phyloP scores from a whole-genome alignment of 2,329 filamentous ascomycete genomes.

The Ceratocystis cacaofunesta region DNA sequence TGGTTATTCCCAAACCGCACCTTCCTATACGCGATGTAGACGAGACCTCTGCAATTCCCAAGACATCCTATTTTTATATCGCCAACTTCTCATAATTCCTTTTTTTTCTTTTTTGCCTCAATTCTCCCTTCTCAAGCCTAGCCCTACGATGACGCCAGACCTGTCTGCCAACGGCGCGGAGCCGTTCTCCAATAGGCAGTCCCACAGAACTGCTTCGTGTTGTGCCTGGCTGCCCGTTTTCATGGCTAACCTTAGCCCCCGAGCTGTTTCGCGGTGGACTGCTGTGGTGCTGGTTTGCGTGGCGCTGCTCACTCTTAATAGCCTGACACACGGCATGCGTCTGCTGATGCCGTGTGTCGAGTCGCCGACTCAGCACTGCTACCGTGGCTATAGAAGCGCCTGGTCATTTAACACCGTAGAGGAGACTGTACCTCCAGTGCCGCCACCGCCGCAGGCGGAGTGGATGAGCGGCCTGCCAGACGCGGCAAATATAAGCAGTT shows the following conservation, averaged over 20 bases:
- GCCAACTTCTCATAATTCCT: background rate
- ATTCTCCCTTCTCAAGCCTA: background rate
- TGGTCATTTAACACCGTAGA: constrained; percentile 31
- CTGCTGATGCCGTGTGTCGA: constrained; percentile 20
- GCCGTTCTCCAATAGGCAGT: background rate
- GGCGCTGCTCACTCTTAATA: constrained; percentile 17
- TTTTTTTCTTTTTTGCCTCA: background rate
- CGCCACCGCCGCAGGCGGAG: constrained; percentile 19
- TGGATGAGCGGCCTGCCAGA: constrained; percentile 35
- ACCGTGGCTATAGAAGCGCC: constrained; percentile 24
- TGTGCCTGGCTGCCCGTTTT: background rate
- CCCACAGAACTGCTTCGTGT: background rate
- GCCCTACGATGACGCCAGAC: background rate
- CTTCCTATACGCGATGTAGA: background rate
- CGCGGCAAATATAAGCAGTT: constrained; percentile 27
- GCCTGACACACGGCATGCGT: constrained; percentile 21
- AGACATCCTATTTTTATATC: background rate
- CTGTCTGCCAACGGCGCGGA: background rate
- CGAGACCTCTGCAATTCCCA: background rate
- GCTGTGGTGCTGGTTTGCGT: constrained; percentile 6
- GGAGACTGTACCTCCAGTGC: constrained; percentile 16
- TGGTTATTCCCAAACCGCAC: background rate
- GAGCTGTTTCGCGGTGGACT: constrained; percentile 8
- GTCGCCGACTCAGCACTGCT: constrained; percentile 20
- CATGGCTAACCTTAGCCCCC: background rate